Conservation (phyloP, 2,329 filamentous ascomycete genomes). For the Hymenotorrendiella dingleyae region DNA sequence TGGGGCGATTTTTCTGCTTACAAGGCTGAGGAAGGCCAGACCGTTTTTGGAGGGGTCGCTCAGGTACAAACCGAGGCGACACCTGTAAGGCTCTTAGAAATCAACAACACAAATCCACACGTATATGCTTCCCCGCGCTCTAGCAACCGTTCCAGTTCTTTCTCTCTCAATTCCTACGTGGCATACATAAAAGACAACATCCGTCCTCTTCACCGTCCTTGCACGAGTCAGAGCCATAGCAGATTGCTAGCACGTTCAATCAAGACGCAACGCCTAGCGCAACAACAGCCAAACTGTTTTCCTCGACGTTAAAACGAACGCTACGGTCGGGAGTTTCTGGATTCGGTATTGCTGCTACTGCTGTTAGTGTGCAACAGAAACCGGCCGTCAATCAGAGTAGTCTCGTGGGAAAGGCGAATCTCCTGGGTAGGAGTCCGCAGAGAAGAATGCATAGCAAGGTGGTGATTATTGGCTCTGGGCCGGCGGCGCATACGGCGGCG, state of each 20-base stretch:
- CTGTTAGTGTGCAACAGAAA: slow-evolving; percentile 58
- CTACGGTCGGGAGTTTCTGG: slow-evolving; percentile 69
- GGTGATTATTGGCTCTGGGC: slow-evolving; percentile 91
- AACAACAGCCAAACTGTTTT: slow-evolving; percentile 82
- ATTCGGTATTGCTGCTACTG: slow-evolving; percentile 66
- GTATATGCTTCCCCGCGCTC: background rate
- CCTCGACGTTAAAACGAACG: slow-evolving; percentile 70
- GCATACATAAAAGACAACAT: background rate
- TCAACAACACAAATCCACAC: slow-evolving; percentile 12
- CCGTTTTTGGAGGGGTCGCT: slow-evolving; percentile 16
- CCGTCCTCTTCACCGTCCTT: background rate
- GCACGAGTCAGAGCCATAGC: slow-evolving; percentile 1
- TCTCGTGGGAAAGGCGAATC: slow-evolving; percentile 12
- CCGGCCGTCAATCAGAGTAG: slow-evolving; percentile 29
- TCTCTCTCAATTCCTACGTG: background rate
- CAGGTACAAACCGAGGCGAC: background rate
- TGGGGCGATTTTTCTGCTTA: slow-evolving; percentile 4
- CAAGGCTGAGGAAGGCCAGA: slow-evolving; percentile 10
- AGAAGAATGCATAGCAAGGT: slow-evolving; percentile 86
- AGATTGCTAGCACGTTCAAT: background rate
- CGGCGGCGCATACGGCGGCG: slow-evolving; percentile 93
- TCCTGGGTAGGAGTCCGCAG: slow-evolving; percentile 30
- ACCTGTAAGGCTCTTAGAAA: slow-evolving; percentile 18
- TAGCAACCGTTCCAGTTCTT: background rate
- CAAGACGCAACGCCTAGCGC: too few species aligned